These are phyloP conservation scores for Myxozyma melibiosi DNA, from an alignment of 805 yeast genomes.

Conservation along the genomic window DNA sequence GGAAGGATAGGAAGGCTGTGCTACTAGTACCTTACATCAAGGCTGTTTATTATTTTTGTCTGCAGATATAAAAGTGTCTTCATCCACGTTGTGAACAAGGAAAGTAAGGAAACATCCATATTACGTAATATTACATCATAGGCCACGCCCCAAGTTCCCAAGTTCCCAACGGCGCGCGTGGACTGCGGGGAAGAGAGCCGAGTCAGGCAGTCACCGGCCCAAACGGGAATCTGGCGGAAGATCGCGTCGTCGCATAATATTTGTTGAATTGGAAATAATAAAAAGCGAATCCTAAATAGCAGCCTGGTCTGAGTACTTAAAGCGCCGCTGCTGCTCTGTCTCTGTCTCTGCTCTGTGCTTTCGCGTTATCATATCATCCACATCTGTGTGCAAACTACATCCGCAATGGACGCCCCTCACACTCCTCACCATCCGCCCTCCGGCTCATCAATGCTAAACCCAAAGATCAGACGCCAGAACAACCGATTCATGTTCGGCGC, in stretches of 20 bases:
- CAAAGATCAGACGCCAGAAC: constrained; percentile 6
- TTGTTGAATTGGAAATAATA: background rate
- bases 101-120: no score
- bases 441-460: constrained; percentile 1
- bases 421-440: background rate
- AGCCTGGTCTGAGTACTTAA: background rate
- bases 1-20: no score
- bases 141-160: background rate
- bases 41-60: no score
- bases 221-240: background rate
- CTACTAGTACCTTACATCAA: no score
- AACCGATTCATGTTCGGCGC: constrained; percentile 24
- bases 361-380: background rate
- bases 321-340: background rate
- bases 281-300: background rate
- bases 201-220: no score
- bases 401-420: background rate
- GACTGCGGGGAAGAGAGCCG: background rate
- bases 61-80: no score
- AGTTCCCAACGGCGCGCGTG: background rate
- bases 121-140: background rate
- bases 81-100: no score
- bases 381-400: background rate
- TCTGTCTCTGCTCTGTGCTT: background rate
- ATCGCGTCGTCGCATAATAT: no score